A percentile compares a stretch with the other conserved stretches of the same genome.
Conservation (phyloP, 139 green algal species). For the Tetradesmus lagerheimii region DNA sequence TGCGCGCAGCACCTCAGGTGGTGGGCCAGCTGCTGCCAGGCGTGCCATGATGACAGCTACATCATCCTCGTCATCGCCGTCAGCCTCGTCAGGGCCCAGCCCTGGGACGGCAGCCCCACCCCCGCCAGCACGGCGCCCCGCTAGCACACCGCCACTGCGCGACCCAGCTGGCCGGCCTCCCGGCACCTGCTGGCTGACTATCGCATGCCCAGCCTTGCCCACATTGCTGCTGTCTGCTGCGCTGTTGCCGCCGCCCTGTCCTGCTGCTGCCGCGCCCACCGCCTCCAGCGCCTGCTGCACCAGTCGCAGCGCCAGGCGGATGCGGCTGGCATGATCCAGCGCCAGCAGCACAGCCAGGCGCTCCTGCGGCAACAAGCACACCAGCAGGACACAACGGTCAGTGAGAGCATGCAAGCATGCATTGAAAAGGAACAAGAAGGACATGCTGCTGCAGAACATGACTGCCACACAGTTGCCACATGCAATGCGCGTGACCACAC, state of each 20-base stretch:
- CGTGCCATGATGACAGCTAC: slow-evolving; percentile 39
- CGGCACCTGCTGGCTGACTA: slow-evolving; percentile 12
- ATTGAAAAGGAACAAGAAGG: too few species aligned
- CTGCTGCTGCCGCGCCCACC: slow-evolving; percentile 28
- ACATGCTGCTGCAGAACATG: too few species aligned
- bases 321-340: slow-evolving; percentile 33
- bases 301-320: slow-evolving; percentile 41
- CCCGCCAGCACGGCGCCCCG: background rate
- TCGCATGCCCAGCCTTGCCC: background rate
- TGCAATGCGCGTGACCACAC: too few species aligned
- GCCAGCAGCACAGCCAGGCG: slow-evolving; percentile 54
- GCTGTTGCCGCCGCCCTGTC: slow-evolving; percentile 25
- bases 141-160: background rate
- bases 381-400: background rate
- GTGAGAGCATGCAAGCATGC: too few species aligned
- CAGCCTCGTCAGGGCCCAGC: background rate
- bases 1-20: slow-evolving; percentile 54
- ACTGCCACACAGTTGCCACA: too few species aligned
- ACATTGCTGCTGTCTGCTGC: slow-evolving; percentile 16
- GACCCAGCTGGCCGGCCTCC: background rate
- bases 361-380: background rate
- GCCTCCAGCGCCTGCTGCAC: slow-evolving; percentile 37
- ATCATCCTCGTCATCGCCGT: slow-evolving; percentile 46
- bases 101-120: background rate
- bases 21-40: slow-evolving; percentile 52